Evolutionary conservation across 306 rosid genomes (phyloP), one percentile per base, ranked within the genome.

Genomic region (Vigna nakashimae): DNA sequence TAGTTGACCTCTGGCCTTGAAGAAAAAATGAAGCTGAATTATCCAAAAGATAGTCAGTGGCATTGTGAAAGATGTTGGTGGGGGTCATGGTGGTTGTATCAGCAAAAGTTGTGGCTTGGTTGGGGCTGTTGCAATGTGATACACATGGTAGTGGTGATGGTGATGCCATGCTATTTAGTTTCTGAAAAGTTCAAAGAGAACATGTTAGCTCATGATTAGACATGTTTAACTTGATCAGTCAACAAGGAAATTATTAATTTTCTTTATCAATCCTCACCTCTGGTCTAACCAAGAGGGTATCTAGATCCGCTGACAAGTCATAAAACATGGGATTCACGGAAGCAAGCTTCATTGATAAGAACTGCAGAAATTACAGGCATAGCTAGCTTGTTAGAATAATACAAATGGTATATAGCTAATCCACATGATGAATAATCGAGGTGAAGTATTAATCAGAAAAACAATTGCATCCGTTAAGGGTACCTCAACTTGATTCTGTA

Each of bases 401-500:
- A 57, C 26, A 30, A 42, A 77, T 30, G 30, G 9, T 13, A 7
- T 7, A 62, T 62, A 24, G 9, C 15, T 32, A 15, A 2, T 40
- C 9, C 12, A 40, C 12, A 40, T 13, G 17, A 8, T 52, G 36
- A 59, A 71, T 63, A 16, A 43, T 18, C 20, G 43, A 64, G 66
- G 57, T 30, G 56, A 6, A 62, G 20, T 63, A 45, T 11, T 45
- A 50, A 52, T 43, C 24, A 12, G 38, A 12, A 43, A 22, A 45
- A 11, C 2, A 14, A 12, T 12, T 1, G n/a, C 13, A 10, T 45
- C 22, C 46, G n/a, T 65, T 58, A 2, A 18, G 36, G 48, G 16
- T 89, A 94, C 98, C 98, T 95, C 98, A 9, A 95, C 98, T 92
- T 91, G 98, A 84, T 88, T 88, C 76, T 95, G 98, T 80, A 95